Conservation (phyloP, 108 stramenopile genomes). For the Aureococcus anophagefferens region DNA sequence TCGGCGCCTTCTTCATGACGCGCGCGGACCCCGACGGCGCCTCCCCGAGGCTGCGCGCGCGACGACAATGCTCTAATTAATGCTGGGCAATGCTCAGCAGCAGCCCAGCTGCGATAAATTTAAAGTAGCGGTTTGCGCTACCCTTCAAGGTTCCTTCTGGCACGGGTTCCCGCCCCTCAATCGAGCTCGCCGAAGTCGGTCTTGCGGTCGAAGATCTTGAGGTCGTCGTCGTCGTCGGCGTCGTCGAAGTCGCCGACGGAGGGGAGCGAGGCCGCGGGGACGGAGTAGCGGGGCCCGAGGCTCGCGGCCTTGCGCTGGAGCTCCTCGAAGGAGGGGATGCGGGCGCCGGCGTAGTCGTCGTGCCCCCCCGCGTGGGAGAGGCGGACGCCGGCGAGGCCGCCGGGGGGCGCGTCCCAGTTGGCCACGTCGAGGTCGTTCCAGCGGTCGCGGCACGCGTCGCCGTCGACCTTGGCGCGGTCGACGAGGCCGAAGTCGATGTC, state of each 20-base stretch:
- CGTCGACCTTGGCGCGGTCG: background rate
- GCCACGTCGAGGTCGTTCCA: constrained; percentile 7
- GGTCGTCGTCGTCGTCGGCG: background rate
- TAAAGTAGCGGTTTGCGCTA: too few relatives aligned
- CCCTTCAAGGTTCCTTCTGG: too few relatives aligned
- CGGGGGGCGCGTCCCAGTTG: background rate
- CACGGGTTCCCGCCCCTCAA: too few relatives aligned
- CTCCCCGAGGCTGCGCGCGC: too few relatives aligned
- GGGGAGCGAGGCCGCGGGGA: background rate
- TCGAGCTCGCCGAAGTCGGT: background rate
- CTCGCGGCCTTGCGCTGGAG: background rate
- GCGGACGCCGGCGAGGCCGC: background rate
- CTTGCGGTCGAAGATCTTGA: background rate
- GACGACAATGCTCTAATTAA: too few relatives aligned
- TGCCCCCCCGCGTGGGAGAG: too few relatives aligned
- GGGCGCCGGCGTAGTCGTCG: too few relatives aligned
- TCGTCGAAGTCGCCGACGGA: background rate
- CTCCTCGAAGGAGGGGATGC: background rate
- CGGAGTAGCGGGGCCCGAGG: background rate
- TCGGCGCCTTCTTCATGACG: too few relatives aligned
- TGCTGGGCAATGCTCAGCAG: too few relatives aligned
- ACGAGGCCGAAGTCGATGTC: background rate
- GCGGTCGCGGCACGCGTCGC: constrained; percentile 1
- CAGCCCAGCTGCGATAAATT: too few relatives aligned
- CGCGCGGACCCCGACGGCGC: too few relatives aligned